Evolutionary conservation across 2,329 filamentous ascomycete genomes (phyloP).

Genomic region (Colletotrichum sidae): DNA sequence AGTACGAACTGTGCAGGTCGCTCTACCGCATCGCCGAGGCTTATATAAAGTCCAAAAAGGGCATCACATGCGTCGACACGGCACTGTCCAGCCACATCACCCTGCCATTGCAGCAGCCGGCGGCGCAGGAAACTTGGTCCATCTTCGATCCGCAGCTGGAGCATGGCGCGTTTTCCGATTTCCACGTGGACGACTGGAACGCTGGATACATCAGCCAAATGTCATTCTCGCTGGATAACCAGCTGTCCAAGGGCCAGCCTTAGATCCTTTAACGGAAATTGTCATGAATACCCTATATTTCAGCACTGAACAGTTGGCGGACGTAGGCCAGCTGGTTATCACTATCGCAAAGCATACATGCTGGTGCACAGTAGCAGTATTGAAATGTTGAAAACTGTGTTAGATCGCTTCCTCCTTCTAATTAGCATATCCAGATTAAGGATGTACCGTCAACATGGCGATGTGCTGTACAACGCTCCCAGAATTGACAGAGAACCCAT

Average conservation of each 20-base stretch:
- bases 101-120: conserved; percentile 12
- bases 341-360: too few relatives aligned
- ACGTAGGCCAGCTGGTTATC: background rate
- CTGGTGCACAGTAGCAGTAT: too few relatives aligned
- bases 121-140: background rate
- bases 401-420: too few relatives aligned
- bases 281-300: background rate
- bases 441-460: too few relatives aligned
- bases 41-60: conserved; percentile 27
- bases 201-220: conserved; percentile 18
- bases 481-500: too few relatives aligned
- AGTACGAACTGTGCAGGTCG: conserved; percentile 19
- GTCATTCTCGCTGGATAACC: conserved; percentile 26
- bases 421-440: too few relatives aligned
- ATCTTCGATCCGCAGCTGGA: conserved; percentile 13
- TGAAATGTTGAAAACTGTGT: too few relatives aligned
- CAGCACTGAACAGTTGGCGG: background rate
- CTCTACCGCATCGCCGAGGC: conserved; percentile 28
- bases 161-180: background rate
- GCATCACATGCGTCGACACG: background rate
- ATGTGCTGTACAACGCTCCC: too few relatives aligned
- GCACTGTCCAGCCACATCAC: conserved; percentile 1
- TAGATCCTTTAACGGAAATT: background rate
- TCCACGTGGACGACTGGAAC: conserved; percentile 20
- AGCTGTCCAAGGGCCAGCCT: background rate